Evolutionary conservation across 352 stramenopile species (phyloP), one percentile per base, ranked within the genome.

Genomic region (Globisporangium cystogenes): DNA sequence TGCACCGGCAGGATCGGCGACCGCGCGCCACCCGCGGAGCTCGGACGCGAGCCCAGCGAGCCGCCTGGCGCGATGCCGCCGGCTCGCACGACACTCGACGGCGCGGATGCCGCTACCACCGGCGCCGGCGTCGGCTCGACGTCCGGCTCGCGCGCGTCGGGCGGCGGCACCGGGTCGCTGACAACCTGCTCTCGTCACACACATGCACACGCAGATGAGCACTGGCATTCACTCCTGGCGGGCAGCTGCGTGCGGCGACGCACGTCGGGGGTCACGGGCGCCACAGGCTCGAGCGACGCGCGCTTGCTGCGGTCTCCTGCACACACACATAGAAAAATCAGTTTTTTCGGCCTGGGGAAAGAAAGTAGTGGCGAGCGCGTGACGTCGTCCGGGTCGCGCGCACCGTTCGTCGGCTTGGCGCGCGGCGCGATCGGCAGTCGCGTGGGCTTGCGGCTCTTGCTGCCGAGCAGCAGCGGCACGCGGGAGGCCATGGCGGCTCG

Each of bases 401-500:
- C 72, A 92, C 82, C 70, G 52, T 83, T 83, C 35, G 73, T 77
- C 6, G 79, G 77, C 45, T 79, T 85, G 12, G 73, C 71, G 23
- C 76, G 68, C 24, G 82, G 82, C 14, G 69, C 75, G 59, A 89
- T 90, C 39, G 82, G 74, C 42, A 87, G 54, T 2, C 82, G 76
- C 48, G 76, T 79, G 1, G 78, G 72, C 63, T 90, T 91, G 57
- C 80, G 74, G 43, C 68, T 58, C 48, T 87, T 87, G 62, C 74
- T 82, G 55, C 83, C 83, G 12, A 87, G 65, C 37, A 93, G 62
- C 51, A 93, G 70, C 60, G 82, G 82, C 45, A 93, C 82, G 29
- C 82, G 82, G 48, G 77, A 87, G 57, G 66, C 31, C 23, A 60
- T 60, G 36, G 36, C 15, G 3, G 36, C 36, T 21, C 36, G 14